Evolutionary conservation across 2,329 filamentous ascomycete genomes (phyloP), one percentile per base, ranked within the genome.

Genomic region (Colletotrichum paranaense): DNA sequence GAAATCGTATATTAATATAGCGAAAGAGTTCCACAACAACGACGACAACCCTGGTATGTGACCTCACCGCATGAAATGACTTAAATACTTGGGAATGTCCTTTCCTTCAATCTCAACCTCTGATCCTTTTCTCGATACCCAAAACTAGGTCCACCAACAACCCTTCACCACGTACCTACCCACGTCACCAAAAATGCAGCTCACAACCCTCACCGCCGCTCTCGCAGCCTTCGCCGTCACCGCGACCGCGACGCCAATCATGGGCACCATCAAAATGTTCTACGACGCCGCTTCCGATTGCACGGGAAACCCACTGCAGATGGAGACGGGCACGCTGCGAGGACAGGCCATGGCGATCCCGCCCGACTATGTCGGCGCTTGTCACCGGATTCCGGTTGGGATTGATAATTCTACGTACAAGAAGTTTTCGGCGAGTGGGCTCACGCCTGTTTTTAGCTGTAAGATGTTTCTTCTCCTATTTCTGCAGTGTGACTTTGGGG

Each of bases 251-350:
- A 14, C 60, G 26, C 35, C 70, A 4, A 56, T 70, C 60, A 62
- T 73, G 26, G 70, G 70, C 35, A 60, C 3, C 46, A 66, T 73
- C 70, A 73, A 70, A 16, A 70, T 73, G 60, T 73, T 65, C 60
- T 70, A 65, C 70, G 55, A 70, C 24, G 8, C 67, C 9, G 28
- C 42, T 11, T 35, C 70, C 35, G 1, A 73, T 46, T 73, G 70
- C 56, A 35, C 4, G 2, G 70, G 67, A 2, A 30, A 12, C 19
- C 5, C 66, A 1, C 19, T 62, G 19, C 60, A 68, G 42, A 19
- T 30, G 1, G 14, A 53, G 16, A 49, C 42, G 42, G 70, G 70
- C 3, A 52, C 26, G 16, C 1, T 49, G 42, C 42, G 42, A 1
- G 69, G 69, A 6, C 35, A 35, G 11, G 32, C 38, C 14, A 16